Evolutionary conservation across 495 filamentous ascomycete species (phyloP), one percentile per base, ranked within the genome.

Genomic region (Tricharina praecox): DNA sequence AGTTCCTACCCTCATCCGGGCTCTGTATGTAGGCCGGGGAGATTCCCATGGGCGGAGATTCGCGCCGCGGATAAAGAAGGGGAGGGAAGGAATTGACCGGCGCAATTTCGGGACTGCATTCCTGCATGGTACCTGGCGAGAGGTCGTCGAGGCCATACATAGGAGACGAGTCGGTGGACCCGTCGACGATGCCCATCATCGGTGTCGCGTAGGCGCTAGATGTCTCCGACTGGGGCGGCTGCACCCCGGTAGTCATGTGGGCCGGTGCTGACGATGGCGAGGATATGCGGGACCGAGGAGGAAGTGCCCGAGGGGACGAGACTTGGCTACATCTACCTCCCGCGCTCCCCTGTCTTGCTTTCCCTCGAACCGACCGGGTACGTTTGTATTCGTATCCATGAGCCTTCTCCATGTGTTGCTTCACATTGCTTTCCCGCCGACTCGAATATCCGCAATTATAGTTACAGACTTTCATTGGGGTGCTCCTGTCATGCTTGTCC

Each of bases 381-480:
- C 90, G 81, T 52, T 82, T 75, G 52, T 97, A 97, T 3, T 70
- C 68, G 78, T 85, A 96, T 35, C 78, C 77, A 57, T 97, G 90
- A 0, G 85, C 78, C 63, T 96, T 97, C 68, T 97, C 90, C 90
- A 97, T 97, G 65, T 97, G 90, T 64, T 97, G 90, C 64, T 96
- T 96, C 75, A 85, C 93, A 66, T 97, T 97, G 63, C 82, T 90
- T 67, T 93, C 82, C 23, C 90, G 79, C 70, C 94, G 95, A 35
- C 86, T 93, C 56, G 83, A 77, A 66, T 96, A 97, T 0, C 81
- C 74, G 72, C 90, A 97, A 16, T 81, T 81, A 64, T 75, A 95
- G n/a, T 73, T 64, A 66, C 90, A 97, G 58, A 79, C 74, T 63
- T 72, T 93, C 67, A 86, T 70, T 11, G 72, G 66, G 3, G 90